Base-by-base conservation (phyloP, 495 filamentous ascomycete species). In the Saxispiralis lemnorum region DNA sequence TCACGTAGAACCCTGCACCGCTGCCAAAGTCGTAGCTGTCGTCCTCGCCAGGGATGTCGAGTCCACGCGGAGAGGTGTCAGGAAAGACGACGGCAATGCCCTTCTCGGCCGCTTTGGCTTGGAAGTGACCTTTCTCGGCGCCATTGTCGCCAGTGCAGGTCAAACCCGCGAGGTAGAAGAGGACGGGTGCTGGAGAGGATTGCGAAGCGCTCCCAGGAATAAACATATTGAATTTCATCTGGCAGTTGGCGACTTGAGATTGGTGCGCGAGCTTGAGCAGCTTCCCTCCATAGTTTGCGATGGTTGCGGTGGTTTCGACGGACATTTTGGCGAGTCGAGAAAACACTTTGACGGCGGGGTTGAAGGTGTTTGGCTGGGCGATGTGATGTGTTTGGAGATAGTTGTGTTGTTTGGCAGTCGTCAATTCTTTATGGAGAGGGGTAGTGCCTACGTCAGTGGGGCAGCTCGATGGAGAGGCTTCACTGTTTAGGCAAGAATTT, bases 61-160 rank as follows among this genome's bases (percentile, higher is more conserved):
- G 66, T 0, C 86, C 87, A 17, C 86, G 75, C 38, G 89, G 89
- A 31, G 82, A 89, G 12, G 89, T 97, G 66, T 97, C 89, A 0
- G 89, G 89, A 60, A 86, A 96, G 11, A 95, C 70, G 43, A 97
- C 58, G 0, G 89, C 89, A 55, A 97, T 82, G 33, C 81, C 79
- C 52, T 74, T 74, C 51, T 77, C 66, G 45, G 74, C 70, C 11
- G 89, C 89, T 38, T 66, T 68, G 51, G 79, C 73, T 59, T 96
- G 87, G 64, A 97, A 82, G 68, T 93, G 94, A 51, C 88, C 83
- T 62, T 96, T 97, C 60, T 97, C 92, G 28, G 85, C 72, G 61
- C 86, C 85, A 66, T 97, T 97, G 48, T 96, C 86, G 13, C 81
- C 85, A 0, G 87, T 87, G 67, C 89, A 97, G 46, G 92, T 96